Evolutionary conservation across 352 stramenopile species (phyloP).

Genomic region (Phytopythium mirpurense): DNA sequence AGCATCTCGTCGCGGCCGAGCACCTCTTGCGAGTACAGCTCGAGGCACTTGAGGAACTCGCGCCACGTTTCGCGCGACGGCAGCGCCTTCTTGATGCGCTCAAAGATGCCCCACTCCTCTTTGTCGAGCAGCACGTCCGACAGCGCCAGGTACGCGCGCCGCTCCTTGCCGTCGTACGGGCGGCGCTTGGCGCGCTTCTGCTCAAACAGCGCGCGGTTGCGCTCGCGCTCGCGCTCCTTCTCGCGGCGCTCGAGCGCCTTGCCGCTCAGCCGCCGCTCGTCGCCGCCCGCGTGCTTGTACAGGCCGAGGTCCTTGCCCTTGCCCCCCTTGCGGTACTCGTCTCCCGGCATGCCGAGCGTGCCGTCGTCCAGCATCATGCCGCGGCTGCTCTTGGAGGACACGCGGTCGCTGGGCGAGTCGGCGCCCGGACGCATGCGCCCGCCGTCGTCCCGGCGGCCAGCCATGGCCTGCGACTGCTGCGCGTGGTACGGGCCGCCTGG

Average conservation of each 20-base stretch:
- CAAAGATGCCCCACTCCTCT: conserved; percentile 91
- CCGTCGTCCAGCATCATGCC: conserved; percentile 38
- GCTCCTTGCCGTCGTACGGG: conserved; percentile 69
- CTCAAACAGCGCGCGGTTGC: conserved; percentile 68
- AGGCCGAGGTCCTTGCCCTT: conserved; percentile 31
- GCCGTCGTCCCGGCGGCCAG: conserved; percentile 36
- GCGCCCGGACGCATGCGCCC: conserved; percentile 36
- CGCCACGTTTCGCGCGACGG: conserved; percentile 91
- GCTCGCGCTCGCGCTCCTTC: conserved; percentile 74
- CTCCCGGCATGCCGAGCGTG: conserved; percentile 25
- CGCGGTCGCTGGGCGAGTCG: conserved; percentile 27
- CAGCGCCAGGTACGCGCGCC: conserved; percentile 63
- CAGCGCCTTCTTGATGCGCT: conserved; percentile 92
- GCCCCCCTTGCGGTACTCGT: conserved; percentile 26
- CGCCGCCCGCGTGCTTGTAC: conserved; percentile 49
- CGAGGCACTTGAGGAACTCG: conserved; percentile 98
- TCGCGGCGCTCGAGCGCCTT: conserved; percentile 66
- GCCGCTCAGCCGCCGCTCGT: conserved; percentile 40
- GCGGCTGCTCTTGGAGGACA: conserved; percentile 39
- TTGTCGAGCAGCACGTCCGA: conserved; percentile 80
- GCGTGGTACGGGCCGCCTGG: conserved; percentile 22
- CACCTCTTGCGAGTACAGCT: conserved; percentile 97
- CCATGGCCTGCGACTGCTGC: conserved; percentile 14
- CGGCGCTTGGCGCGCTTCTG: conserved; percentile 68
- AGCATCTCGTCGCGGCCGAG: conserved; percentile 88